Evolutionary conservation across 495 filamentous ascomycete genomes (phyloP), one percentile per base, ranked within the genome.

Genomic region (Jackrogersella multiformis): DNA sequence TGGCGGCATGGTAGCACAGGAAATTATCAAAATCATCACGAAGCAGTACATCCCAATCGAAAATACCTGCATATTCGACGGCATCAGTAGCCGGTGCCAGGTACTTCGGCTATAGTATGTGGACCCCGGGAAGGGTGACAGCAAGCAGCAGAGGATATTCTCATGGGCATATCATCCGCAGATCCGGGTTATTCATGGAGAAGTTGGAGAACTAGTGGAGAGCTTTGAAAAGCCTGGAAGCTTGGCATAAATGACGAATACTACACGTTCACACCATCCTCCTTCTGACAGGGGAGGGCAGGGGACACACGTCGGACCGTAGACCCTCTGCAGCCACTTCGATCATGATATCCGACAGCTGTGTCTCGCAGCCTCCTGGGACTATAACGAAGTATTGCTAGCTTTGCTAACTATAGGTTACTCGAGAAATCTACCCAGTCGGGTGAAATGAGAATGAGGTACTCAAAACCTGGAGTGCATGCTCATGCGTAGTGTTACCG

Each of bases 1-100:
- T 6, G 95, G 96, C 16, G 96, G 95, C 0, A 88, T 99, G 78
- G 90, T 96, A 21, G 92, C 94, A 26, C 95, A 99, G 79, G 95
- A 99, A 81, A 86, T 92, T 26, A 93, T 98, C 74, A 99, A 99
- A 83, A 89, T 97, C 24, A 84, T 98, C 62, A 99, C 95, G 48
- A 88, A 92, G 77, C 95, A 99, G 83, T 99, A 99, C 81, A 86
- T 97, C 10, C 95, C 95, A 15, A 86, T 97, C 56, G 93, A 97
- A 72, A 95, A 97, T 76, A 94, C 91, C 8, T 94, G 92, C 75
- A 81, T 98, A 56, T 97, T 96, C 74, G 93, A 98, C 80, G 95
- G 95, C 44, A 89, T 97, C 20, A 80, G 76, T 59, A 96, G 93
- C 78, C 88, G 87, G 77, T 90, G 85, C 56, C 88, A 89, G 73